Conservation (phyloP, 345 rosid species). For the Salix caprea region DNA sequence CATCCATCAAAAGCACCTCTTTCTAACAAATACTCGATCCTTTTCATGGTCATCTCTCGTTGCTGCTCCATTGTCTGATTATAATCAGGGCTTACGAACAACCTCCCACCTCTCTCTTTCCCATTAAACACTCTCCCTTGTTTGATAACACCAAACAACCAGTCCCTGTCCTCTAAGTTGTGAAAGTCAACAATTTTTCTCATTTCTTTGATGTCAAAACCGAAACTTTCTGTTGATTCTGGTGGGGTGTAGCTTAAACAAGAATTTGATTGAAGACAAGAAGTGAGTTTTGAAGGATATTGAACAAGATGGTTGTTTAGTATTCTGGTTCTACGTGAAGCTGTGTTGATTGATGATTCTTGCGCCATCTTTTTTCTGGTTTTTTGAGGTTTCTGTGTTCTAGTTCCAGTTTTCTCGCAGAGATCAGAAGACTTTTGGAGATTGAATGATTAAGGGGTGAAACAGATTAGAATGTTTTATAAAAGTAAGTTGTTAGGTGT, state of each 20-base stretch:
- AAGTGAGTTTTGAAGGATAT: constrained; percentile 7
- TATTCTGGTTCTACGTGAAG: constrained; percentile 43
- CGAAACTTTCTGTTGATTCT: constrained; percentile 47
- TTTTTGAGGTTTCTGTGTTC: neutral
- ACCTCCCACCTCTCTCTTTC: constrained; percentile 54
- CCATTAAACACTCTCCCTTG: constrained; percentile 74
- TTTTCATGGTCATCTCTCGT: constrained; percentile 71
- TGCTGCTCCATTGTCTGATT: constrained; percentile 95
- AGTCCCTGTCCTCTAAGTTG: constrained; percentile 64
- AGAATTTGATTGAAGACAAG: constrained; percentile 24
- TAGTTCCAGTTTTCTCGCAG: neutral
- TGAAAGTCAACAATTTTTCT: constrained; percentile 66
- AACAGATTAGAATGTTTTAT: neutral
- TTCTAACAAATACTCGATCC: constrained; percentile 55
- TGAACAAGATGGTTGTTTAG: constrained; percentile 54
- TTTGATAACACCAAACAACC: constrained; percentile 64
- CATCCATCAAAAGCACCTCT: constrained; percentile 67
- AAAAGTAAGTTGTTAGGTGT: neutral
- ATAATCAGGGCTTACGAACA: constrained; percentile 68
- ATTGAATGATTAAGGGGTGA: neutral
- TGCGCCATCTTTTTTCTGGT: neutral
- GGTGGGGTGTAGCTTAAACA: constrained; percentile 69
- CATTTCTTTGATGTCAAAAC: constrained; percentile 61
- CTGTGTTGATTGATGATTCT: constrained; percentile 32
- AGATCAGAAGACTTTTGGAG: neutral